Evolutionary conservation across 1,284 basidiomycete genomes (phyloP), one percentile per base, ranked within the genome.

Genomic region (Apiotrichum akiyoshidainum): DNA sequence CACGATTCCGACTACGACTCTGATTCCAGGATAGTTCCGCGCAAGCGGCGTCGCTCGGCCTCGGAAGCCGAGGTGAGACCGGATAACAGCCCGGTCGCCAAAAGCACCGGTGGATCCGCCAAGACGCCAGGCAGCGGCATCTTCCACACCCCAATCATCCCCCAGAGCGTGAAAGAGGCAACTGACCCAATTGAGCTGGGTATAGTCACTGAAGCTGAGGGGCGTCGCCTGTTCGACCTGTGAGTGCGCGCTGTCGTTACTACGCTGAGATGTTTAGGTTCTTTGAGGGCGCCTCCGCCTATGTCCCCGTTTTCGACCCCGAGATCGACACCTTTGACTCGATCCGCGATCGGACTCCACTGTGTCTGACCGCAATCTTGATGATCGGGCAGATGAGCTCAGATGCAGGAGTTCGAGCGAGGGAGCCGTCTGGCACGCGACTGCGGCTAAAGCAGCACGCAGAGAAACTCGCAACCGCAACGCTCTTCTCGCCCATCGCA

Each of bases 231-330:
- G 19, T 49, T 49, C 21, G 48, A 49, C 13, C 34, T 49, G 48
- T 49, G 13, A 35, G 48, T 48, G 19, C 0, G 5, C 10, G 12
- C 17, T 1, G n/a, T 5, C 12, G 19, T 14, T 5, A 5, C 7
- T 22, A 13, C 5, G 14, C 35, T 37, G n/a, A 39, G 19, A 17
- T 7, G 26, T 31, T 4, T 16, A 49, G 48, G 21, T 91, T 88
- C 72, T 90, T 88, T 73, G 82, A 84, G 87, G 57, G 89, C 33
- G 90, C 89, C 70, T 90, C 88, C 14, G 90, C 88, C 12, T 91
- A 91, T 74, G 74, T 91, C 74, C 87, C 89, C 52, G 84, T 90
- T 9, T 90, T 91, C 65, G 88, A 91, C 75, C 81, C 79, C 14
- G 81, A 79, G 46, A 79, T 82, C 21, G 89, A 91, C 71, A 89